These are phyloP conservation scores for Trichoderma sp. DNA, from an alignment of 2,329 filamentous ascomycete genomes.

Conservation along the genomic window DNA sequence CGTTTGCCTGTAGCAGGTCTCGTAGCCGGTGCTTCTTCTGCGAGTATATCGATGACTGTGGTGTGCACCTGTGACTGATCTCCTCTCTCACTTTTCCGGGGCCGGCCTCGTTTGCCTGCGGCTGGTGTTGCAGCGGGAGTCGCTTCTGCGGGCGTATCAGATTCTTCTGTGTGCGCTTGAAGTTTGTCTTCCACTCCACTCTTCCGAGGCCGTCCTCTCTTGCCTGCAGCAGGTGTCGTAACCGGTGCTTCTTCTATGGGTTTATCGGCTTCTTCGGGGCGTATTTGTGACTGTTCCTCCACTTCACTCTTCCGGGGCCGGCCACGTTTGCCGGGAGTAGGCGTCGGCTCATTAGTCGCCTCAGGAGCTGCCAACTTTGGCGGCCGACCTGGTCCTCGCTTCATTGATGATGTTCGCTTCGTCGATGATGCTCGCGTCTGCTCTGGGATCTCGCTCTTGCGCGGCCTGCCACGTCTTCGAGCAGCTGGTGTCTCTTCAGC, in stretches of 20 bases:
- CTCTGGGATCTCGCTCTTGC: background rate
- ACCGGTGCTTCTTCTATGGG: background rate
- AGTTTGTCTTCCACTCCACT: background rate
- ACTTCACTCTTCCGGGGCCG: background rate
- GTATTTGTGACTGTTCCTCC: background rate
- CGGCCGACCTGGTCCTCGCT: conserved; percentile 7
- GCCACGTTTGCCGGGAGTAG: background rate
- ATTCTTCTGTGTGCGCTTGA: background rate
- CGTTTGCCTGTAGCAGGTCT: background rate
- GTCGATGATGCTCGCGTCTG: background rate
- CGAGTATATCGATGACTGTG: background rate
- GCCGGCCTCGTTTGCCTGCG: background rate
- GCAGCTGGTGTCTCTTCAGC: background rate
- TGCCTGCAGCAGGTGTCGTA: background rate
- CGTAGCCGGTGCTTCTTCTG: background rate
- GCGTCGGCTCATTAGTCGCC: background rate
- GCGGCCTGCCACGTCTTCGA: conserved; percentile 2
- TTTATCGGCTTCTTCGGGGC: background rate
- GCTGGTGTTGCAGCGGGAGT: background rate
- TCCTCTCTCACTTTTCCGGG: background rate
- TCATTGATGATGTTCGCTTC: background rate
- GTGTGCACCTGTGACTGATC: background rate
- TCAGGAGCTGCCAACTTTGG: background rate
- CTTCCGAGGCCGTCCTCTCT: background rate
- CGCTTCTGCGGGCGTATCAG: background rate